phyloP scores from a whole-genome alignment of 208 protist genomes.

The Angomonas ambiguus region DNA sequence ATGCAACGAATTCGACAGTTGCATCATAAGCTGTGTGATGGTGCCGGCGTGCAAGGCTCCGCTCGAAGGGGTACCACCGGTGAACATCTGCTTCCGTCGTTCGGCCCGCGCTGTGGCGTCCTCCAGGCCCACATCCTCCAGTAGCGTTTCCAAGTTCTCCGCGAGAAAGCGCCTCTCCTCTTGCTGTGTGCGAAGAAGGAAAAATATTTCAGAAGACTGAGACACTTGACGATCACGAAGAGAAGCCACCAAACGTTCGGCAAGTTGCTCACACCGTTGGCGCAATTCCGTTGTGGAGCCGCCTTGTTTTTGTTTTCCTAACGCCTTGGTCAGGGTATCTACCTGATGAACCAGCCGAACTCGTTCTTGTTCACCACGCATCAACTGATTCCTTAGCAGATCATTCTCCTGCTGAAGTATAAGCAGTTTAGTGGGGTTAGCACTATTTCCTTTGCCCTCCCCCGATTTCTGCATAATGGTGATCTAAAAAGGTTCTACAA shows the following conservation, averaged over 20 bases:
- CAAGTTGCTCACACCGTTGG: slow-evolving; percentile 44
- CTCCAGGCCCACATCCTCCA: slow-evolving; percentile 24
- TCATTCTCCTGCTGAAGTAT: slow-evolving; percentile 61
- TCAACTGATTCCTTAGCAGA: slow-evolving; percentile 41
- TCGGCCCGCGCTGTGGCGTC: not conserved
- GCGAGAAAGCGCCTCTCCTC: slow-evolving; percentile 64
- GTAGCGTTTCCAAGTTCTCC: slow-evolving; percentile 33
- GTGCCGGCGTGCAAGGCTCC: slow-evolving; percentile 27
- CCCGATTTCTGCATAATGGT: not conserved
- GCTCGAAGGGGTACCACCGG: not conserved
- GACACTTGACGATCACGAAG: slow-evolving; percentile 51
- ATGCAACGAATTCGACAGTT: slow-evolving; percentile 31
- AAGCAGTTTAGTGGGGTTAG: slow-evolving; percentile 14
- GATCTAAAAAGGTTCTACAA: not conserved
- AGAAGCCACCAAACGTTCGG: slow-evolving; percentile 35
- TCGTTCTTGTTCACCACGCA: slow-evolving; percentile 24
- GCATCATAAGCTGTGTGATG: slow-evolving; percentile 33
- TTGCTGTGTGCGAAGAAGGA: slow-evolving; percentile 64
- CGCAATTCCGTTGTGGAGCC: slow-evolving; percentile 20
- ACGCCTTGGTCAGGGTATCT: slow-evolving; percentile 8
- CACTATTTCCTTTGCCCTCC: not conserved
- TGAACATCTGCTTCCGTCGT: not conserved
- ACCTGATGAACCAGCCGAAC: slow-evolving; percentile 26
- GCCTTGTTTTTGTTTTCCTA: slow-evolving; percentile 12
- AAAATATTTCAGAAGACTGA: slow-evolving; percentile 52